These are phyloP conservation scores for Yamagishiella unicocca DNA, from an alignment of 139 green algal species.

Conservation along the genomic window DNA sequence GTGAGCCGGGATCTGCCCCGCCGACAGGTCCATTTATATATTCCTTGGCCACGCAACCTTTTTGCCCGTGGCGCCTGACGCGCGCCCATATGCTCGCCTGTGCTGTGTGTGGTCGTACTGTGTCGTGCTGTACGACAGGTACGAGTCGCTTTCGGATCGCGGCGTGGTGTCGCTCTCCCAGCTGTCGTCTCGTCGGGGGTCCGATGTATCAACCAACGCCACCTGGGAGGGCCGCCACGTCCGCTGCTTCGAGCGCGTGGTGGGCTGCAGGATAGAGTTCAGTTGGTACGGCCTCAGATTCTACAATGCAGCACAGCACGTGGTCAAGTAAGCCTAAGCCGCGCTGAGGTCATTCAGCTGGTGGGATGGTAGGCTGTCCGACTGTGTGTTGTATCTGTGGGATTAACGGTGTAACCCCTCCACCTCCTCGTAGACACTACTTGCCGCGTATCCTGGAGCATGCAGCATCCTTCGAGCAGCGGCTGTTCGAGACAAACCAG, in stretches of 20 bases:
- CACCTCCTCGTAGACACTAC: slow-evolving; percentile 41
- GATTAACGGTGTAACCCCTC: too few relatives aligned
- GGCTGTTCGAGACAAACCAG: not conserved
- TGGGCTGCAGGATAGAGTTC: slow-evolving; percentile 24
- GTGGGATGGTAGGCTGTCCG: too few relatives aligned
- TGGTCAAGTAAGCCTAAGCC: slow-evolving; percentile 10
- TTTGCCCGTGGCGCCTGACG: too few relatives aligned
- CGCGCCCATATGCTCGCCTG: too few relatives aligned
- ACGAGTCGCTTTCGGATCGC: slow-evolving; percentile 12
- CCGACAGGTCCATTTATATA: too few relatives aligned
- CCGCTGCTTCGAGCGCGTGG: slow-evolving; percentile 29
- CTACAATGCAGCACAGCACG: slow-evolving; percentile 29
- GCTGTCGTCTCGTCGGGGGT: not conserved
- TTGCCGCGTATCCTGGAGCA: slow-evolving; percentile 12
- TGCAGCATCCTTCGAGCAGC: slow-evolving; percentile 1
- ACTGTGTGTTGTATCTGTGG: too few relatives aligned
- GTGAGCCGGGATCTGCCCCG: slow-evolving; percentile 7
- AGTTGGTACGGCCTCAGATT: slow-evolving; percentile 28
- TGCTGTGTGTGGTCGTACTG: too few relatives aligned
- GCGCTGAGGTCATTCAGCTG: too few relatives aligned
- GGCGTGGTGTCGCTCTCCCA: slow-evolving; percentile 14
- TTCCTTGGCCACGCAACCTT: too few relatives aligned
- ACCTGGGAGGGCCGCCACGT: slow-evolving; percentile 24
- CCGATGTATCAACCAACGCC: slow-evolving; percentile 10
- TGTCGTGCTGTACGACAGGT: too few relatives aligned